These are phyloP conservation scores for Papiliotrema flavescens DNA, from an alignment of 1,284 basidiomycete genomes.

Conservation along the genomic window DNA sequence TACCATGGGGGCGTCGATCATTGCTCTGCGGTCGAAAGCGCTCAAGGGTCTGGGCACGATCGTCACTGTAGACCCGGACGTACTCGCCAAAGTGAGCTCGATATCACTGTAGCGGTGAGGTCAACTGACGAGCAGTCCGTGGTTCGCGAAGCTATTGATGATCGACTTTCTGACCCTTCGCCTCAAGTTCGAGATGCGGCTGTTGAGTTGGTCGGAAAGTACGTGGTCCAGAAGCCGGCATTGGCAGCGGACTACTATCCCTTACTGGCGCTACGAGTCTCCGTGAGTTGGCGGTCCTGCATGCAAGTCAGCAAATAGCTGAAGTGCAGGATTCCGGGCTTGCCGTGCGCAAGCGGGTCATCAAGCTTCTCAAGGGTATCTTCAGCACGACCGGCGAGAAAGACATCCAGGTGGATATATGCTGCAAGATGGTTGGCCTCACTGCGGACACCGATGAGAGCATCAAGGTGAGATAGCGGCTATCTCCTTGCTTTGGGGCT, in stretches of 20 bases:
- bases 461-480: conserved; percentile 58
- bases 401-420: conserved; percentile 70
- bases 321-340: conserved; percentile 76
- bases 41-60: conserved; percentile 79
- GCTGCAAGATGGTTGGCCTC: conserved; percentile 67
- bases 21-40: conserved; percentile 87
- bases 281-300: conserved; percentile 54
- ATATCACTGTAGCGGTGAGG: neutral
- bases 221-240: conserved; percentile 79
- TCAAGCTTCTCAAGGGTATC: conserved; percentile 84
- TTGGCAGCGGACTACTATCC: conserved; percentile 81
- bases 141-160: conserved; percentile 78
- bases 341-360: conserved; percentile 87
- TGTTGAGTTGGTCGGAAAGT: conserved; percentile 91
- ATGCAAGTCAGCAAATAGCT: neutral
- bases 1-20: conserved; percentile 72
- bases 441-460: conserved; percentile 89
- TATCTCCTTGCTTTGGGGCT: neutral
- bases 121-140: conserved; percentile 53
- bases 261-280: conserved; percentile 79
- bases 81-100: conserved; percentile 64
- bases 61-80: conserved; percentile 77
- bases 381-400: conserved; percentile 62
- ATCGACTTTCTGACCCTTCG: conserved; percentile 81
- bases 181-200: conserved; percentile 92